phyloP scores from a whole-genome alignment of 2,329 filamentous ascomycete genomes.

The Neonectria sp. region DNA sequence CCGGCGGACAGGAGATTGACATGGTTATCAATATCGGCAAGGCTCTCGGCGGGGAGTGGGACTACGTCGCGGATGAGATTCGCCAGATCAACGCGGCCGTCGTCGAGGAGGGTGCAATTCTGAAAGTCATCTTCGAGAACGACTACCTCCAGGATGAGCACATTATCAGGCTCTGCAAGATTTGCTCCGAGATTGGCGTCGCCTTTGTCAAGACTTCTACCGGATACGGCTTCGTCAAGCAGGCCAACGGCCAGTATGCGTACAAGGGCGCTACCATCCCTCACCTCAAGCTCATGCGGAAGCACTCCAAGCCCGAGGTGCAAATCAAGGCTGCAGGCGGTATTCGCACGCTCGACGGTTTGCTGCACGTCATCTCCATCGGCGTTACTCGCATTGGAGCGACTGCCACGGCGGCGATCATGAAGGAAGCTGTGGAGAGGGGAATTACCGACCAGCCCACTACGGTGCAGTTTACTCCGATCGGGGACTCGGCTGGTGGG shows the following conservation, averaged over 20 bases:
- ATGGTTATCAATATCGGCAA: slow-evolving; percentile 75
- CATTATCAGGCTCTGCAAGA: slow-evolving; percentile 67
- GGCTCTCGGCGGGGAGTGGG: slow-evolving; percentile 69
- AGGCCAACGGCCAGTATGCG: slow-evolving; percentile 63
- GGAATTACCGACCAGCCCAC: slow-evolving; percentile 58
- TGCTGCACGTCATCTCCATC: slow-evolving; percentile 67
- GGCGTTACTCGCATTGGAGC: slow-evolving; percentile 71
- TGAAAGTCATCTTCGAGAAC: slow-evolving; percentile 77
- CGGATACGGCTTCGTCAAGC: slow-evolving; percentile 73
- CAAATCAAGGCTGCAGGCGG: slow-evolving; percentile 73
- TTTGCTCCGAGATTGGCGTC: slow-evolving; percentile 66
- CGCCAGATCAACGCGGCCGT: slow-evolving; percentile 64
- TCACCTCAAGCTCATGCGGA: slow-evolving; percentile 69
- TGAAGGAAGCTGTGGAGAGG: slow-evolving; percentile 67
- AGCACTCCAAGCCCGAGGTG: slow-evolving; percentile 58
- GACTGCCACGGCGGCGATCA: slow-evolving; percentile 67
- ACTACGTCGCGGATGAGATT: slow-evolving; percentile 69
- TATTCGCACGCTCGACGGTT: slow-evolving; percentile 69
- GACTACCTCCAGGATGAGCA: slow-evolving; percentile 67
- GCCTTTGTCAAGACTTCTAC: slow-evolving; percentile 74
- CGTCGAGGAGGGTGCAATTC: slow-evolving; percentile 56
- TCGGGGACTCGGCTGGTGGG: slow-evolving; percentile 6
- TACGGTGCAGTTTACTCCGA: slow-evolving; percentile 31
- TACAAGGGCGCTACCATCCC: slow-evolving; percentile 68
- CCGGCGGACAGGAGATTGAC: slow-evolving; percentile 70